Base-by-base conservation (phyloP, 2,329 filamentous ascomycete genomes). In the Calonectria ilicicola region DNA sequence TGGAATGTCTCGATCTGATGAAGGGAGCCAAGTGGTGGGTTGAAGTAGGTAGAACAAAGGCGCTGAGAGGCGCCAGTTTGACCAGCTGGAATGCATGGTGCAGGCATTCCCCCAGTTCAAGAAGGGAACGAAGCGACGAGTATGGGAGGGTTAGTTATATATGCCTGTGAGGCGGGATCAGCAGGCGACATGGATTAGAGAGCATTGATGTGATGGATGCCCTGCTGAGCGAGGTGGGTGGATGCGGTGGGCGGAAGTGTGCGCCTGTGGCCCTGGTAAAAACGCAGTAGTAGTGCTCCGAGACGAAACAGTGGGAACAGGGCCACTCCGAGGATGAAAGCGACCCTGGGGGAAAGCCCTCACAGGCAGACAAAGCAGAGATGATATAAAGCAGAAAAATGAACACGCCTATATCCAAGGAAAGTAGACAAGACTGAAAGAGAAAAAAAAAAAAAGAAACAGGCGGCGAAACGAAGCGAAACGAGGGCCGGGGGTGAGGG, bases 401-500 rank as follows among this genome's bases (percentile, higher is more conserved):
- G 63, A 58, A 17, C 23, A n/a, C n/a, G n/a, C n/a, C n/a, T n/a
- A n/a, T n/a, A n/a, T n/a, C n/a, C n/a, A n/a, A n/a, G n/a, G n/a
- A n/a, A n/a, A n/a, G n/a, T n/a, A n/a, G 29, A 9, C 29, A 32
- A 32, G 29, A 32, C 29, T 32, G 51, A 53, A 69, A n/a, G 32
- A 46, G 53, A 70, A 21, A 46, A 35, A 67, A 32, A 42, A 67
- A 68, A 29, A 27, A 62, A 62, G 62, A 49, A 49, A 73, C 70
- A 70, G 67, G 62, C 67, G 65, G 65, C 70, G 56, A 69, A 38
- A 72, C 66, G 58, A 69, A 67, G 60, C 69, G 67, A 74, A 76
- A 70, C 65, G 66, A 70, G 67, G 76, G 60, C 49, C 47, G 51
- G 65, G 74, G 68, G 70, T 72, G 75, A 72, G 68, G 69, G 74